Base-by-base conservation (phyloP, 768 basidiomycete genomes). In the Kwoniella europaea region DNA sequence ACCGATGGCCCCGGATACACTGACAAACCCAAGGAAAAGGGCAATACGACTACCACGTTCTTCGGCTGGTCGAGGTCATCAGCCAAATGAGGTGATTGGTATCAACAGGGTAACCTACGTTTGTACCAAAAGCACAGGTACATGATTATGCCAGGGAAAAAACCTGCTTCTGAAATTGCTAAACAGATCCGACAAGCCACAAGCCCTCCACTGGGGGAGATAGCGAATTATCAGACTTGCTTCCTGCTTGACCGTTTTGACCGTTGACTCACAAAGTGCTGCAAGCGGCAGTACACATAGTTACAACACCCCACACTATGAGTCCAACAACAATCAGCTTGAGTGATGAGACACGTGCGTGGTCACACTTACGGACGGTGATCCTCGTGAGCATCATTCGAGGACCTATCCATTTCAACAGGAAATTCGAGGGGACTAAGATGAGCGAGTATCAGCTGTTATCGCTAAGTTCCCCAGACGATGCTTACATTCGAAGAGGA, bases 1-100 rank as follows among this genome's bases (percentile, higher is more conserved):
- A 16, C 71, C 71, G 57, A 68, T 68, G 16, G 71, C 71, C 2
- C 68, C 69, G 5, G 69, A 59, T 5, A 65, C 69, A 52, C 57
- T 63, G 18, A 71, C 64, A 10, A 59, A 71, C 4, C 63, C 69
- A n/a, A 59, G 60, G 44, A 71, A 71, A n/a, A 71, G 18, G 2
- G 69, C 69, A 57, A 71, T 71, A 3, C 69, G 63, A 20, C 44
- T 52, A 43, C 63, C 69, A 24, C 69, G 56, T 22, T 65, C 63
- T 29, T 65, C 52, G 1, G 69, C 57, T 59, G 24, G 9, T 12
- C 10, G 29, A 22, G 9, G 35, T 27, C 57, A 59, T 12, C 6
- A 35, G 35, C 6, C 6, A 4, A 35, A 27, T 41, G 16, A 13
- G 24, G 9, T 27, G 13, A 22, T 10, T 27, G 1, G 16, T 16